These are phyloP conservation scores for Pythium vanterpoolii DNA, from an alignment of 352 stramenopile genomes.

Conservation along the genomic window DNA sequence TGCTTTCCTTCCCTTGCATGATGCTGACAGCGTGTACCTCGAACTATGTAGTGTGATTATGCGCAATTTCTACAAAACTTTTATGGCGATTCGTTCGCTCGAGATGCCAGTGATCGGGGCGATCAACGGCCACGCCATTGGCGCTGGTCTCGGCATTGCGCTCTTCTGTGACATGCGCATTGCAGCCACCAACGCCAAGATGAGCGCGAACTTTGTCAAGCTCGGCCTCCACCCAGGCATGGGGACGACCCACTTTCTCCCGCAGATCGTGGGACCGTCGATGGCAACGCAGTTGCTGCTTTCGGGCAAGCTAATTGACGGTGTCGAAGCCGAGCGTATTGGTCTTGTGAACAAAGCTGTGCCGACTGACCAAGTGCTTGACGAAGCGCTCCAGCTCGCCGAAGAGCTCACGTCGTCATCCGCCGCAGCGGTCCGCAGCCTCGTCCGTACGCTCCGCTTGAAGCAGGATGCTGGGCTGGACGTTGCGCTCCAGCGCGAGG, in stretches of 20 bases:
- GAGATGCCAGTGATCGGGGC: constrained; percentile 81
- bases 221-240: constrained; percentile 87
- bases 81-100: constrained; percentile 73
- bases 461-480: constrained; percentile 68
- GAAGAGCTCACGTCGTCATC: constrained; percentile 53
- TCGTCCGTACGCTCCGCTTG: constrained; percentile 63
- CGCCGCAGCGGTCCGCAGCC: constrained; percentile 61
- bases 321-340: constrained; percentile 47
- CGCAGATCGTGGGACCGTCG: constrained; percentile 54
- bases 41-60: constrained; percentile 76
- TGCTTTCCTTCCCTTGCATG: too few species aligned
- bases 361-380: constrained; percentile 37
- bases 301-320: constrained; percentile 69
- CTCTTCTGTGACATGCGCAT: constrained; percentile 84
- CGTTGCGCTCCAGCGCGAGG: constrained; percentile 61
- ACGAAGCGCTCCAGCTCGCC: constrained; percentile 52
- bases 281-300: constrained; percentile 73
- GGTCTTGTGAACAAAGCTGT: constrained; percentile 53
- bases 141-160: constrained; percentile 75
- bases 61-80: constrained; percentile 82
- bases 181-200: constrained; percentile 54
- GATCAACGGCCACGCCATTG: constrained; percentile 83
- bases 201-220: constrained; percentile 88
- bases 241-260: constrained; percentile 80
- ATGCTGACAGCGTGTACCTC: too few species aligned